Evolutionary conservation across 2,329 filamentous ascomycete genomes (phyloP), one percentile per base, ranked within the genome.

Genomic region (Fonsecaea multimorphosa): DNA sequence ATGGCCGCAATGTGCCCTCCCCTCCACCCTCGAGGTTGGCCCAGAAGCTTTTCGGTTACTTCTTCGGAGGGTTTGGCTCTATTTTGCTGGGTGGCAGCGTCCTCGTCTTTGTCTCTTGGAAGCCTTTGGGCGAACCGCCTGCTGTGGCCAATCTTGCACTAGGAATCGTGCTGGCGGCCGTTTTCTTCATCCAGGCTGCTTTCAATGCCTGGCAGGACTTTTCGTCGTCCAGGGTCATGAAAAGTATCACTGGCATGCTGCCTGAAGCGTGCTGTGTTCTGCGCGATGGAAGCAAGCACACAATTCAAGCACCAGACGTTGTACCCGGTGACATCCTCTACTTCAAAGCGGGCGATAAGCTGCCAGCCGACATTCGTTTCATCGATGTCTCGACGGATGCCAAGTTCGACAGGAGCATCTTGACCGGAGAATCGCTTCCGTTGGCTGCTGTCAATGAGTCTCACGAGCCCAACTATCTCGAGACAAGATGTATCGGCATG

Each of bases 231-330:
- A 82, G 88, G 4, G 90, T 92, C 62, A 93, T 93, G 91, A 86
- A 87, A 19, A 91, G 89, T 0, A 93, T 93, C 74, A 91, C 88
- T 55, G 89, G 85, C 19, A 91, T 93, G 90, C 82, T 93, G n/a
- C 91, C 91, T 0, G 90, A 92, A 71, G 83, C 87, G 65, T 91
- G 88, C 71, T 79, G 88, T 29, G 82, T 90, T 7, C 77, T 90
- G 6, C 85, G 90, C 22, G 85, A 91, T 68, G 84, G 87, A 1
- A 72, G 75, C 2, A 80, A 84, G 67, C 72, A 79, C 0, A 81
- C 79, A 16, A 78, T 86, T 2, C 76, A 80, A 1, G 87, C 86
- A 0, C 75, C 79, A 0, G 85, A 91, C 9, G 81, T 93, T 29
- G 89, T 93, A 0, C 90, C 89, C 0, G 90, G 90, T 22, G 90